These are phyloP conservation scores for Puccinia triticina DNA, from an alignment of 1,284 basidiomycete species.

Conservation along the genomic window DNA sequence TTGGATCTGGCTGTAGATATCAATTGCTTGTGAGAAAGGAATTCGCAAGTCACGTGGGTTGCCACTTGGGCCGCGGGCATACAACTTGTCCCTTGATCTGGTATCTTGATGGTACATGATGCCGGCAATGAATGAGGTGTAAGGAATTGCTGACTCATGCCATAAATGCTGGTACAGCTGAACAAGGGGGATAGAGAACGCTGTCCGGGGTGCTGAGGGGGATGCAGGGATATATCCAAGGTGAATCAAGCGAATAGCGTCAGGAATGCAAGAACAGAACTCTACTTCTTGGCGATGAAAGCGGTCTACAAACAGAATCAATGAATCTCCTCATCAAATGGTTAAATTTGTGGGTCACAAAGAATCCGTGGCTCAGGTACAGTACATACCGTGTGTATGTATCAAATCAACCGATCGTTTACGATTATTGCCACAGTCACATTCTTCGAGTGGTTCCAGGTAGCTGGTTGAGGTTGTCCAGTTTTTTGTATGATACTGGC, in stretches of 20 bases:
- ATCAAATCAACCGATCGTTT: not conserved
- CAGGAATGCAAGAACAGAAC: constrained; percentile 22
- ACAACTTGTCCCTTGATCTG: not conserved
- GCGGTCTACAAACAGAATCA: not conserved
- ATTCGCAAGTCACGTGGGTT: constrained; percentile 1
- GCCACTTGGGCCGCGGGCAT: not conserved
- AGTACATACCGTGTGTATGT: constrained; percentile 4
- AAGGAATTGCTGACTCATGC: too few species aligned
- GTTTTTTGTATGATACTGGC: not conserved
- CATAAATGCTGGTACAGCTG: constrained; percentile 12
- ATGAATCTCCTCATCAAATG: too few species aligned
- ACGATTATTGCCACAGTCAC: not conserved
- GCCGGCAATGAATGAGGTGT: constrained; percentile 2
- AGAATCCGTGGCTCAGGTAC: too few species aligned
- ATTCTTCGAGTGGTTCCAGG: not conserved
- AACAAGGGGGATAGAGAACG: constrained; percentile 22
- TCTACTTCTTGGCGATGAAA: not conserved
- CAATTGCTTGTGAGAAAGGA: constrained; percentile 4
- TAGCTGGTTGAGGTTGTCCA: not conserved
- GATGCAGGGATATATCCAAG: constrained; percentile 15
- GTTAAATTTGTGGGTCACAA: too few species aligned
- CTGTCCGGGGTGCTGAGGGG: not conserved
- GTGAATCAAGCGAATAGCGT: constrained; percentile 18
- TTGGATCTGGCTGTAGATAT: not conserved
- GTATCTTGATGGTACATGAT: not conserved